A percentile compares a stretch with the other conserved stretches of the same genome.
These are phyloP conservation scores for Protea cynaroides DNA, from an alignment of 164 flowering plant species.

Conservation along the genomic window DNA sequence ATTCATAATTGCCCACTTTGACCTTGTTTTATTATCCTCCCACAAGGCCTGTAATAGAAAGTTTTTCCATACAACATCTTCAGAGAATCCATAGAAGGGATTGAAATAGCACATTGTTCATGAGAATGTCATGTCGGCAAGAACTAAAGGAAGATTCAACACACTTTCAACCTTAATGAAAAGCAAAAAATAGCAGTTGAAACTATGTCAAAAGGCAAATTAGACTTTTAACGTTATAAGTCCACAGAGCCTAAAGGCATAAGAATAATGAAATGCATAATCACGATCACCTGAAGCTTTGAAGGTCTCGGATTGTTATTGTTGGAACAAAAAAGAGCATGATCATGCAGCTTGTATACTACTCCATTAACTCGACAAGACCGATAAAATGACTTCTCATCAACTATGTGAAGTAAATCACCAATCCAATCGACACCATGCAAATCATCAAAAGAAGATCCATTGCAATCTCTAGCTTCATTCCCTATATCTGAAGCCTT, in stretches of 20 bases:
- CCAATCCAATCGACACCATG: slow-evolving; percentile 66
- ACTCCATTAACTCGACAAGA: slow-evolving; percentile 61
- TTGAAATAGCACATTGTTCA: neutral
- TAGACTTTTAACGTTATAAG: neutral
- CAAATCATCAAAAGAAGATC: slow-evolving; percentile 25
- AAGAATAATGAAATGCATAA: neutral
- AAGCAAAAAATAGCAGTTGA: neutral
- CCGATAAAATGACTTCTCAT: slow-evolving; percentile 47
- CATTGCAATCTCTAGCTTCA: slow-evolving; percentile 20
- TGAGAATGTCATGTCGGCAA: neutral
- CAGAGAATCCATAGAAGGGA: neutral
- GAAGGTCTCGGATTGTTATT: slow-evolving; percentile 45
- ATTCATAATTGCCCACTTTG: slow-evolving; percentile 52
- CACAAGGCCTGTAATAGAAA: slow-evolving; percentile 62
- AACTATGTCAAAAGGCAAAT: neutral
- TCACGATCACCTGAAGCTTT: slow-evolving; percentile 54
- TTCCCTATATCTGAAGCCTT: slow-evolving; percentile 18
- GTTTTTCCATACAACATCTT: neutral
- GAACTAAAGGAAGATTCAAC: neutral
- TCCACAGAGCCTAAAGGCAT: neutral
- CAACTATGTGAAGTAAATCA: slow-evolving; percentile 36
- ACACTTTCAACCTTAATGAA: neutral
- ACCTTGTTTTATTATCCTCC: slow-evolving; percentile 61
- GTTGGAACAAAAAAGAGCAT: slow-evolving; percentile 51
- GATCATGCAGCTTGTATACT: slow-evolving; percentile 57